These are phyloP conservation scores for Chlorella variabilis DNA, from an alignment of 163 green algal species.

Conservation along the genomic window DNA sequence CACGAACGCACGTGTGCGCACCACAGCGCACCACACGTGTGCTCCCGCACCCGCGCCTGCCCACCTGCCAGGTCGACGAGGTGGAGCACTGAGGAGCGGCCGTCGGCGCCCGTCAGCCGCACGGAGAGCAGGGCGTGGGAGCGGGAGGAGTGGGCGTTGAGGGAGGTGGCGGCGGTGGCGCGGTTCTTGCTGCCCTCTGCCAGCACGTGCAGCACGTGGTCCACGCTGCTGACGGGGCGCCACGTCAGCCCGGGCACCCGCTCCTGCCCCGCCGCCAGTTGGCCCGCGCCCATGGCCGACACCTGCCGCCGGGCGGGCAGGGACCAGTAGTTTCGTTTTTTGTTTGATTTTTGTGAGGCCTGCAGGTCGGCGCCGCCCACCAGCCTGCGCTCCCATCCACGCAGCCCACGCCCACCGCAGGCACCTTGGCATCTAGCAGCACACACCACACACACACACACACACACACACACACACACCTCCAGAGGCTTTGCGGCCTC, in stretches of 20 bases:
- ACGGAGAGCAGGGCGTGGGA: conserved; percentile 77
- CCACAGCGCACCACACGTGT: too few relatives aligned
- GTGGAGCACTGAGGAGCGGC: conserved; percentile 51
- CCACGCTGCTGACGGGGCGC: conserved; percentile 74
- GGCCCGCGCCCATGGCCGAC: conserved; percentile 37
- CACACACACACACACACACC: conserved; percentile 90
- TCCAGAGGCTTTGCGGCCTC: conserved; percentile 70
- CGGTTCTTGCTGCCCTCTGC: conserved; percentile 60
- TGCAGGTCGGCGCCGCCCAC: too few relatives aligned
- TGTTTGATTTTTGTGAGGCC: too few relatives aligned
- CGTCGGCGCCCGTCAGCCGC: conserved; percentile 69
- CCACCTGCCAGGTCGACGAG: conserved; percentile 71
- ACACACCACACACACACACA: neutral
- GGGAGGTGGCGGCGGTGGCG: conserved; percentile 69
- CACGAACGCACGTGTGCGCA: too few relatives aligned
- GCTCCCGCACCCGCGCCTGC: too few relatives aligned
- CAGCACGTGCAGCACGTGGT: conserved; percentile 67
- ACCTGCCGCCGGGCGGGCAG: conserved; percentile 39
- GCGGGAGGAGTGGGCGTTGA: conserved; percentile 75
- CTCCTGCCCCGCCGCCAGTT: conserved; percentile 33
- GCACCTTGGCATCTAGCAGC: neutral
- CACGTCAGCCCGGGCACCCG: conserved; percentile 75
- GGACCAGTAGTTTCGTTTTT: too few relatives aligned
- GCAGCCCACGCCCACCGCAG: too few relatives aligned
- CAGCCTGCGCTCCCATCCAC: too few relatives aligned